Base-by-base conservation (phyloP, 345 rosid species). In the Corchorus capsularis region DNA sequence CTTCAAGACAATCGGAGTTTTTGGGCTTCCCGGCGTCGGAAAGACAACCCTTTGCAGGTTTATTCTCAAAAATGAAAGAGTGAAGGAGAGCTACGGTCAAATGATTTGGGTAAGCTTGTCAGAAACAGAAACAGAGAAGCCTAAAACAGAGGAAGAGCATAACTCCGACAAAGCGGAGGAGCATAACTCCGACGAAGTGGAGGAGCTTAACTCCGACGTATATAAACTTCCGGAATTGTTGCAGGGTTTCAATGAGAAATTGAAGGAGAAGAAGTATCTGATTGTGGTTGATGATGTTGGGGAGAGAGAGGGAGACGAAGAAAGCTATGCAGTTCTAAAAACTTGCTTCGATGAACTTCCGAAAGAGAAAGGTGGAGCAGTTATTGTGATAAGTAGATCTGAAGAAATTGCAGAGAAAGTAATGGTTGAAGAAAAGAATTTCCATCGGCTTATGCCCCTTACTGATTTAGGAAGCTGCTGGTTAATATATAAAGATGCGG, bases 81-180 rank as follows among this genome's bases (percentile, higher is more conserved):
- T 83, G 72, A 83, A 56, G 65, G 12, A 0, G 5, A 67, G 52
- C 41, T 88, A 81, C 69, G 3, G 62, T 52, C 88, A 80, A 27
- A 83, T 85, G 81, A 64, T 90, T 34, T 85, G 89, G 87, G 80
- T 87, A 11, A 78, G 78, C 73, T 78, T 86, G 78, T 83, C 67
- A 56, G 20, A 20, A 77, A 80, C 70, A 27, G 27, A 27, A 27
- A 27, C 27, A 27, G 27, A 27, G 61, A n/a, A 32, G 77, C 27
- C 27, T 27, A 79, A 61, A 72, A 45, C 20, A 32, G 14, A 43
- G 37, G 47, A 16, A 0, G 81, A 72, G 72, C 68, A 39, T 39
- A 39, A 39, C 5, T 74, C 78, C 57, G 77, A 56, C 78, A 71
- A 75, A 27, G 59, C 81, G 68, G 57, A 78, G 79, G 50, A 52